Evolutionary conservation across 257 asterid genomes (phyloP), one percentile per base, ranked within the genome.

Genomic region (Solanum appendiculatum): DNA sequence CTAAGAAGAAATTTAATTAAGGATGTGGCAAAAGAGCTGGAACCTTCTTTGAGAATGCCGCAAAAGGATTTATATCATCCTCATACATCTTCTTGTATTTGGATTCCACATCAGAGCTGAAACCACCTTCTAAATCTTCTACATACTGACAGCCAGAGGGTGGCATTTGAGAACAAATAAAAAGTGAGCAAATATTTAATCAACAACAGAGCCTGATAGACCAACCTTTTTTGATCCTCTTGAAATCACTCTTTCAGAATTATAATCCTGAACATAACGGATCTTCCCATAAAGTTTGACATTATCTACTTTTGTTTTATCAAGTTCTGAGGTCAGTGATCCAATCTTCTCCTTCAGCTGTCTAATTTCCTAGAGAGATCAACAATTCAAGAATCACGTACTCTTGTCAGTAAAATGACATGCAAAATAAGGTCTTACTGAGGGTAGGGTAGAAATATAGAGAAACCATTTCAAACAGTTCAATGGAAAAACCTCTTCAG

Each of bases 221-320:
- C 87, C 87, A 86, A 97, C 99, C 99, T 97, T 97, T 94, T 94
- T 97, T 88, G 99, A 91, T 88, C 99, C 99, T 92, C 99, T 92
- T 82, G 99, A 97, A 78, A 95, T 90, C 84, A 97, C 98, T 93
- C 95, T 97, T 91, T 97, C 99, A 58, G 97, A 93, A 90, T 96
- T 97, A 88, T 97, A 97, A 92, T 97, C 99, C 95, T 96, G 99
- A 86, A 97, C 97, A 84, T 96, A 97, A 58, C 99, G 99, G 85
- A 97, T 97, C 94, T 96, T 96, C 77, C 96, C 99, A 64, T 96
- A 97, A 87, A 97, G 99, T 89, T 95, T 96, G 90, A 97, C 99
- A 89, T 97, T 97, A 90, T 97, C 99, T 27, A 99, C 97, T 90
- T 96, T 97, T 66, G 99, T 95, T 93, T 94, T 96, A 90, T 95